Percentiles rank a stretch among this genome's conserved stretches.
Evolutionary conservation across 2,329 filamentous ascomycete genomes (phyloP).

Genomic region (Sphaerostilbella broomeana): DNA sequence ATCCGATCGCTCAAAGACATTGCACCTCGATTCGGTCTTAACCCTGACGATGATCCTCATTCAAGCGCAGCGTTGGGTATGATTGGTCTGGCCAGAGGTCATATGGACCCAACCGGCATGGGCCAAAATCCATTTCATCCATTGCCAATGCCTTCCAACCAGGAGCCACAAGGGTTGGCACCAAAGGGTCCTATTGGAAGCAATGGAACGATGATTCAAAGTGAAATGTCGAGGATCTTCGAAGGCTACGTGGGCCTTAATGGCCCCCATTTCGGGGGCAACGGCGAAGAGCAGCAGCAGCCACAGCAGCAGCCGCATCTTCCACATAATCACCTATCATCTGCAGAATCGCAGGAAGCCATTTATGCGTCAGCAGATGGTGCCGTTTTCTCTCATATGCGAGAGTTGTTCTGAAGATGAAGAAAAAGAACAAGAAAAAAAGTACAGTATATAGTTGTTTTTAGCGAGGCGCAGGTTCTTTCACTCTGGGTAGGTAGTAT

Average conservation of each 20-base stretch:
- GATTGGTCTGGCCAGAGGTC: conserved; percentile 45
- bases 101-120: conserved; percentile 22
- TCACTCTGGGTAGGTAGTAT: no score
- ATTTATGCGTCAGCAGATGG: conserved; percentile 23
- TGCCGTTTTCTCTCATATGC: conserved; percentile 32
- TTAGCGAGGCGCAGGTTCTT: no score
- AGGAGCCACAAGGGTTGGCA: conserved; percentile 16
- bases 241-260: conserved; percentile 33
- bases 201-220: conserved; percentile 46
- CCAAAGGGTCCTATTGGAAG: conserved; percentile 21
- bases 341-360: conserved; percentile 17
- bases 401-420: conserved; percentile 29
- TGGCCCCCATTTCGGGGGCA: conserved; percentile 26
- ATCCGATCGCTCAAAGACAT: conserved; percentile 65
- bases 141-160: conserved; percentile 8
- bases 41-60: conserved; percentile 41
- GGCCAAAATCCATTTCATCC: conserved; percentile 24
- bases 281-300: conserved; percentile 21
- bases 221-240: conserved; percentile 45
- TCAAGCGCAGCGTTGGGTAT: conserved; percentile 48
- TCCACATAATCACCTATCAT: conserved; percentile 20
- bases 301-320: conserved; percentile 18
- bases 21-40: conserved; percentile 60
- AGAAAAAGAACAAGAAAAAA: no score
- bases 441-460: no score